Evolutionary conservation across 176 grass and related monocot genomes (phyloP).

Genomic region (Thalia dealbata): DNA sequence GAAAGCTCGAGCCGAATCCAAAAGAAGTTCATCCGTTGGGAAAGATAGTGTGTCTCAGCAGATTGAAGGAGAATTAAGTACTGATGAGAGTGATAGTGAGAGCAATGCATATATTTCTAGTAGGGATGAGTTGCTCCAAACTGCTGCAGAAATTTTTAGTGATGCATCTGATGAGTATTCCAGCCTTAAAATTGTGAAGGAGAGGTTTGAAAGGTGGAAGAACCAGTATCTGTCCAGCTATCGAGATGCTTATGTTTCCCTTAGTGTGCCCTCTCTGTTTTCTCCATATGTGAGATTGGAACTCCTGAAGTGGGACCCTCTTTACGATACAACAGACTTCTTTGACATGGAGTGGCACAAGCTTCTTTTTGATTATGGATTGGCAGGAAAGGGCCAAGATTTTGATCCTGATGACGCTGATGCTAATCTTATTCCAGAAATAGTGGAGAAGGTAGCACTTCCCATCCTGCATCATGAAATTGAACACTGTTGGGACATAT

Average conservation of each 20-base stretch:
- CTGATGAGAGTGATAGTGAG: conserved; percentile 95
- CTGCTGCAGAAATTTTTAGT: conserved; percentile 58
- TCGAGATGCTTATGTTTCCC: conserved; percentile 71
- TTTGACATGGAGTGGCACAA: conserved; percentile 75
- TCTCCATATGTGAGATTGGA: conserved; percentile 78
- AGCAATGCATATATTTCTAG: conserved; percentile 66
- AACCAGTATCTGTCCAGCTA: conserved; percentile 48
- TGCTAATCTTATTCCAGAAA: conserved; percentile 45
- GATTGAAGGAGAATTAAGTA: conserved; percentile 91
- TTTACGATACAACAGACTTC: conserved; percentile 49
- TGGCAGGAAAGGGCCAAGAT: conserved; percentile 16
- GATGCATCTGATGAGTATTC: conserved; percentile 94
- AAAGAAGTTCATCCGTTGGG: conserved; percentile 38
- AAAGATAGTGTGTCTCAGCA: conserved; percentile 32
- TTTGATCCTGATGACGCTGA: conserved; percentile 39
- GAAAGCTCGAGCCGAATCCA: conserved; percentile 47
- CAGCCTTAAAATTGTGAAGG: conserved; percentile 72
- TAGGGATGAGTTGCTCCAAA: conserved; percentile 61
- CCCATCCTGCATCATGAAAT: conserved; percentile 87
- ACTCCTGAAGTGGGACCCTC: conserved; percentile 91
- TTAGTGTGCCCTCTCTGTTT: conserved; percentile 58
- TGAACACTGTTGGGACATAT: conserved; percentile 75
- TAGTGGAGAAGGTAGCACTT: conserved; percentile 92
- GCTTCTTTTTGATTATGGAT: conserved; percentile 56
- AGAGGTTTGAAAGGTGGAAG: conserved; percentile 90